Evolutionary conservation across 75 land plant species (phyloP).

Genomic region (Gnetum montanum): DNA sequence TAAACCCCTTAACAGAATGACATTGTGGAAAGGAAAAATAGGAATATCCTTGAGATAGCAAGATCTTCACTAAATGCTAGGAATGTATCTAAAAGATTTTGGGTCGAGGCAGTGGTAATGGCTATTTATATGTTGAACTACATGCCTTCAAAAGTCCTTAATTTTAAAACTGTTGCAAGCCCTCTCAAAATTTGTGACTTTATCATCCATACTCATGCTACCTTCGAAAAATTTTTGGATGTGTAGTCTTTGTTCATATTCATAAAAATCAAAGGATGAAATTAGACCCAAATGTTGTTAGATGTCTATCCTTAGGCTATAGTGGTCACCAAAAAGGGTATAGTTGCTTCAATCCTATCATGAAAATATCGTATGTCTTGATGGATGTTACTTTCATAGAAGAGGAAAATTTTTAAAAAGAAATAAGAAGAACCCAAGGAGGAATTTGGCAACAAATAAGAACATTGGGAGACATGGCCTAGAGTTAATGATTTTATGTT

Average conservation of each 20-base stretch:
- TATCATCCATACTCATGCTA: background rate
- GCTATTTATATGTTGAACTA: conserved; percentile 13
- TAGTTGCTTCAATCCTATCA: background rate
- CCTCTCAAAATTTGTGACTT: background rate
- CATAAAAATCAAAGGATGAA: background rate
- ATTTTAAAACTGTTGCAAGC: conserved; percentile 7
- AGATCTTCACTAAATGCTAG: conserved; percentile 6
- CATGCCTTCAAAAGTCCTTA: background rate
- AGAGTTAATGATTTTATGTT: background rate
- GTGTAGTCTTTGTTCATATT: background rate
- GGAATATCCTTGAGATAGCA: conserved; percentile 14
- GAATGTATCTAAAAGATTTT: conserved; percentile 7
- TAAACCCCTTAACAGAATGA: conserved; percentile 29
- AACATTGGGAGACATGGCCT: background rate
- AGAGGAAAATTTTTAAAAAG: too few species aligned
- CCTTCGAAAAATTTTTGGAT: background rate
- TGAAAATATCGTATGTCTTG: background rate
- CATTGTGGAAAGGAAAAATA: conserved; percentile 18
- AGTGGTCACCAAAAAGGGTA: background rate
- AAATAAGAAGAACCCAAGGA: too few species aligned
- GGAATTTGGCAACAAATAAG: background rate
- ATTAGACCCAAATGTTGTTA: background rate
- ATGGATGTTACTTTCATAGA: background rate
- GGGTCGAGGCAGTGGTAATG: conserved; percentile 9
- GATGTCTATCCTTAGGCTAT: background rate